Conservation (phyloP, 192 early-diverging fungal genomes). For the Pecoramyces ruminantium region DNA sequence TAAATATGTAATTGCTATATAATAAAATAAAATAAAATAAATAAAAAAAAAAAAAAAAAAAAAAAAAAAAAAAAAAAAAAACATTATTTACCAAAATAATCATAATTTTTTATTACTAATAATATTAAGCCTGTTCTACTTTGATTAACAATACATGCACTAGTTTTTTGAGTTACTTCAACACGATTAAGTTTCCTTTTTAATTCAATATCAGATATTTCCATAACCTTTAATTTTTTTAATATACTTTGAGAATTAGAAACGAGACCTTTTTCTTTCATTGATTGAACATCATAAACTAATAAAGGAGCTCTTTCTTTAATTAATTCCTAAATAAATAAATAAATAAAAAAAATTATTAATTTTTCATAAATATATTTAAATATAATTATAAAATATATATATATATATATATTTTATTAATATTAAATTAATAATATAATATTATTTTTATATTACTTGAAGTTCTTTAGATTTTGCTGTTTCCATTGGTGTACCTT, state of each 20-base stretch:
- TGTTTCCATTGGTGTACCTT: slow-evolving; percentile 25
- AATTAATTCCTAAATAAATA: slow-evolving; percentile 20
- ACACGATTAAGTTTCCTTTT: slow-evolving; percentile 19
- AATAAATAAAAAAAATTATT: too few relatives aligned
- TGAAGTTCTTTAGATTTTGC: slow-evolving; percentile 28
- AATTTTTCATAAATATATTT: too few relatives aligned
- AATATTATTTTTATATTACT: neutral
- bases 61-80: neutral
- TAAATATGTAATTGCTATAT: too few relatives aligned
- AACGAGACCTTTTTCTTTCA: slow-evolving; percentile 17
- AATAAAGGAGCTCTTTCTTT: slow-evolving; percentile 60
- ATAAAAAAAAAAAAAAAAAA: too few relatives aligned
- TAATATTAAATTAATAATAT: too few relatives aligned
- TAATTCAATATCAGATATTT: slow-evolving; percentile 47
- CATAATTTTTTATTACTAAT: slow-evolving; percentile 35
- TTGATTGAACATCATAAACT: slow-evolving; percentile 31
- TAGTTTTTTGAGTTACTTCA: slow-evolving; percentile 30
- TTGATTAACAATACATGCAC: slow-evolving; percentile 30
- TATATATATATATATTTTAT: too few relatives aligned
- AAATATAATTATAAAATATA: too few relatives aligned
- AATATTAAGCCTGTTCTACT: slow-evolving; percentile 10
- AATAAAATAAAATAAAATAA: too few relatives aligned
- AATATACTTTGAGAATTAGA: slow-evolving; percentile 29
- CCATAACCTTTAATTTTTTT: slow-evolving; percentile 41
- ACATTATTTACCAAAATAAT: slow-evolving; percentile 38